phyloP scores from a whole-genome alignment of 2,329 filamentous ascomycete species.

The Exserohilum rostratum region DNA sequence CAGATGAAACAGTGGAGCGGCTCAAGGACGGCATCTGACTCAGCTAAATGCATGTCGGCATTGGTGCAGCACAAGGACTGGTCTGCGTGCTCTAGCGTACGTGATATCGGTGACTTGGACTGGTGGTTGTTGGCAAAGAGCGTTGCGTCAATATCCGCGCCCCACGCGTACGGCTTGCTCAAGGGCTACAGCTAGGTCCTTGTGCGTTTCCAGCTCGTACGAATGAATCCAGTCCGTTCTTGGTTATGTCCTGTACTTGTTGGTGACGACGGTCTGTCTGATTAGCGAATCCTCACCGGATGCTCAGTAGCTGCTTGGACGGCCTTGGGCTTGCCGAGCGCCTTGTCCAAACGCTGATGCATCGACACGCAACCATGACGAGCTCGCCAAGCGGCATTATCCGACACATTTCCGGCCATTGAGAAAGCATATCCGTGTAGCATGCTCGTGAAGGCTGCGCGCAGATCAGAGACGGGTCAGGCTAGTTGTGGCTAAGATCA shows the following conservation, averaged over 20 bases:
- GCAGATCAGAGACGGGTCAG: conserved; percentile 15
- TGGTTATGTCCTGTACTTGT: not conserved
- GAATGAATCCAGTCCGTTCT: not conserved
- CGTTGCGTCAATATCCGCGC: conserved; percentile 15
- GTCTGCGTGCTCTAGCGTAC: conserved; percentile 2
- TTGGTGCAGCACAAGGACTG: not conserved
- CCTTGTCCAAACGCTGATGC: conserved; percentile 4
- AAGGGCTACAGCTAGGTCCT: conserved; percentile 36
- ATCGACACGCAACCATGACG: conserved; percentile 6
- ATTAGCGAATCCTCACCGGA: not conserved
- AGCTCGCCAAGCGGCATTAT: conserved; percentile 3
- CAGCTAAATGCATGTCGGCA: not conserved
- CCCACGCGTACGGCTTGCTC: conserved; percentile 34
- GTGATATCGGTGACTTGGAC: not conserved
- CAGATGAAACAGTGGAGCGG: conserved; percentile 23
- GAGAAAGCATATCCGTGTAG: conserved; percentile 1
- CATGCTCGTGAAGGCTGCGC: conserved; percentile 3
- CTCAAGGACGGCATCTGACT: not conserved
- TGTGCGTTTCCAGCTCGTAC: not conserved
- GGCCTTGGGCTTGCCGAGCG: conserved; percentile 1
- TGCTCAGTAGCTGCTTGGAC: conserved; percentile 1
- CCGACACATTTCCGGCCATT: not conserved
- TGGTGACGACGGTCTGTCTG: not conserved
- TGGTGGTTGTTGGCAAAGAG: conserved; percentile 15
- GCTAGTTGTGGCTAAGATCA: conserved; percentile 17